phyloP scores from a whole-genome alignment of 306 rosid species.

The Glycine soja region DNA sequence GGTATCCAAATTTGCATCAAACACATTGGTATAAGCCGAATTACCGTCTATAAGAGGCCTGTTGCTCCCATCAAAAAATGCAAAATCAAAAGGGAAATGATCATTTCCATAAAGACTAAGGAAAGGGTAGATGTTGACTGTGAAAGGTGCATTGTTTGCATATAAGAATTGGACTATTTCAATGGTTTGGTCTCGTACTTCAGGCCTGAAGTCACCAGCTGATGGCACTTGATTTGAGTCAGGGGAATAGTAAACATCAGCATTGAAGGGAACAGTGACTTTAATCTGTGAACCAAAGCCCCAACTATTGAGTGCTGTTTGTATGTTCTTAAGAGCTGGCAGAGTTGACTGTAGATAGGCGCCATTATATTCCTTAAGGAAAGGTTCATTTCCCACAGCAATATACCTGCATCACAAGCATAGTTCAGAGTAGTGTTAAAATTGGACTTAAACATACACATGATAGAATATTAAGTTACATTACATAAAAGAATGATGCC shows the following conservation, averaged over 20 bases:
- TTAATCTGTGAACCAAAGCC: conserved; percentile 73
- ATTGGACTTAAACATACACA: neutral
- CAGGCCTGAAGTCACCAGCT: conserved; percentile 88
- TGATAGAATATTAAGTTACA: neutral
- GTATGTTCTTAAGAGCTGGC: conserved; percentile 87
- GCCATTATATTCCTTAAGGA: conserved; percentile 83
- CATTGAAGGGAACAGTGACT: conserved; percentile 93
- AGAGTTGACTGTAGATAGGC: conserved; percentile 63
- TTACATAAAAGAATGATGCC: conserved; percentile 1
- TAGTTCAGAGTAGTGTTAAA: conserved; percentile 17
- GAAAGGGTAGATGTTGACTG: conserved; percentile 88
- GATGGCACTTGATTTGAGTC: conserved; percentile 84
- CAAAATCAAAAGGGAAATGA: conserved; percentile 85
- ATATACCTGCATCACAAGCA: conserved; percentile 69
- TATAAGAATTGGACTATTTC: conserved; percentile 70
- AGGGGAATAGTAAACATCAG: conserved; percentile 87
- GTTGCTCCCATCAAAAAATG: conserved; percentile 80
- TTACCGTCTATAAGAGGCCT: conserved; percentile 71
- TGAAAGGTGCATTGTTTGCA: conserved; percentile 73
- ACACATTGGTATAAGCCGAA: conserved; percentile 73
- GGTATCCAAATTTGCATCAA: conserved; percentile 86
- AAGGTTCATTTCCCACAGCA: conserved; percentile 97
- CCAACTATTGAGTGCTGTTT: conserved; percentile 69
- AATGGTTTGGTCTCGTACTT: conserved; percentile 62
- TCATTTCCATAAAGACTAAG: conserved; percentile 76